Base-by-base conservation (phyloP, 2,329 filamentous ascomycete species). In the Lachnellula occidentalis region DNA sequence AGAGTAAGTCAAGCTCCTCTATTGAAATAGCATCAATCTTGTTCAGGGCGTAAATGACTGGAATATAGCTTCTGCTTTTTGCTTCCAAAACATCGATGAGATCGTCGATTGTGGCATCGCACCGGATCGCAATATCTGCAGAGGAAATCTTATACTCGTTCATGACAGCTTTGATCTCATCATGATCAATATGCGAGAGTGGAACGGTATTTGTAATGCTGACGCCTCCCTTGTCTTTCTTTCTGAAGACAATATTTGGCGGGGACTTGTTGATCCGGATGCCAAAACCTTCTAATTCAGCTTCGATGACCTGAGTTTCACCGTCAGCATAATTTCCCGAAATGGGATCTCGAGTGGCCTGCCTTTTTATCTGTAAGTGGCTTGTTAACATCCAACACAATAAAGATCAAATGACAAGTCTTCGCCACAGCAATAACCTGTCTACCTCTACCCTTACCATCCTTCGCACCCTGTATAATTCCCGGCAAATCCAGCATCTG, bases 391-490 rank as follows among this genome's bases (percentile, higher is more conserved):
- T 99, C 94, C 53, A 99, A 79, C 47, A 99, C 90, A 69, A 99
- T 99, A 74, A 97, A 97, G 66, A 99, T 99, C 66, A 99, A 76
- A 79, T 99, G 89, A 76, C 94, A 99, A 17, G 94, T 97, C 78
- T 99, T 99, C 57, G 94, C 92, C 48, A 99, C 94, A 8, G 94
- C 94, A 76, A 99, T 99, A 68, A 99, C 94, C 76, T 99, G 94
- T 65, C 92, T 85, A 80, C 94, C 94, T 79, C 94, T 86, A 76
- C 94, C 94, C 70, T 96, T 95, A 61, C 94, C 94, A 71, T 99
- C 94, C 74, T 99, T 97, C 65, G 94, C 94, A 69, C 94, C 94
- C 73, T 97, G 90, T 64, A 99, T 99, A 68, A 99, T 99, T 83
- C 94, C 94, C 1, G 94, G 94, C 69, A 99, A 78, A 80, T 99